Evolutionary conservation across 805 yeast genomes (phyloP).

Genomic region (Sugiyamaella lignohabitans): DNA sequence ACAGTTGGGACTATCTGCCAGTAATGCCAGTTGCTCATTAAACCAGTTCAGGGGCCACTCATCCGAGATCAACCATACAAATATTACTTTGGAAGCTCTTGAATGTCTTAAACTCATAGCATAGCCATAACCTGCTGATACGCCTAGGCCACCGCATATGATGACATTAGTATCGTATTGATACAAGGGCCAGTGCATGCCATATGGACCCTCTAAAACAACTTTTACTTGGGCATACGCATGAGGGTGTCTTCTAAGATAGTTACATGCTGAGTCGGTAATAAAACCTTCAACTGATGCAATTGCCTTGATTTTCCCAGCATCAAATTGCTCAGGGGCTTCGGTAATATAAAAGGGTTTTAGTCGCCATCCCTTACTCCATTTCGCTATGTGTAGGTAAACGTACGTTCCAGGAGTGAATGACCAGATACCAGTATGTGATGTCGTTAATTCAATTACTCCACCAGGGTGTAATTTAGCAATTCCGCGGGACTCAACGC

Average conservation of each 20-base stretch:
- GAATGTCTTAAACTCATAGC: slow-evolving; percentile 22
- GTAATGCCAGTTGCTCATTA: slow-evolving; percentile 24
- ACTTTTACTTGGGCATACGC: slow-evolving; percentile 1
- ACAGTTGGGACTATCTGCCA: neutral
- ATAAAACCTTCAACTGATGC: neutral
- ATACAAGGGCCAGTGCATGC: slow-evolving; percentile 3
- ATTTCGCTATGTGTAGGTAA: slow-evolving; percentile 50
- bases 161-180: slow-evolving; percentile 2
- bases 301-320: neutral
- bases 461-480: slow-evolving; percentile 12
- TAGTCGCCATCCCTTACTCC: slow-evolving; percentile 55
- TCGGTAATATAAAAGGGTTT: slow-evolving; percentile 56
- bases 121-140: slow-evolving; percentile 7
- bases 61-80: slow-evolving; percentile 34
- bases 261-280: slow-evolving; percentile 6
- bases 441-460: slow-evolving; percentile 23
- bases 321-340: slow-evolving; percentile 2
- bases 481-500: slow-evolving; percentile 35
- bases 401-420: slow-evolving; percentile 51
- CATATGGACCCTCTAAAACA: slow-evolving; percentile 11
- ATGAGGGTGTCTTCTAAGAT: slow-evolving; percentile 10
- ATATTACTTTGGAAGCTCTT: slow-evolving; percentile 40
- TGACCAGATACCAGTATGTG: slow-evolving; percentile 42
- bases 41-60: slow-evolving; percentile 28
- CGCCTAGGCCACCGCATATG: slow-evolving; percentile 11